Evolutionary conservation across 2,329 filamentous ascomycete genomes (phyloP), one percentile per base, ranked within the genome.

Genomic region (Hypomyces rosellus): DNA sequence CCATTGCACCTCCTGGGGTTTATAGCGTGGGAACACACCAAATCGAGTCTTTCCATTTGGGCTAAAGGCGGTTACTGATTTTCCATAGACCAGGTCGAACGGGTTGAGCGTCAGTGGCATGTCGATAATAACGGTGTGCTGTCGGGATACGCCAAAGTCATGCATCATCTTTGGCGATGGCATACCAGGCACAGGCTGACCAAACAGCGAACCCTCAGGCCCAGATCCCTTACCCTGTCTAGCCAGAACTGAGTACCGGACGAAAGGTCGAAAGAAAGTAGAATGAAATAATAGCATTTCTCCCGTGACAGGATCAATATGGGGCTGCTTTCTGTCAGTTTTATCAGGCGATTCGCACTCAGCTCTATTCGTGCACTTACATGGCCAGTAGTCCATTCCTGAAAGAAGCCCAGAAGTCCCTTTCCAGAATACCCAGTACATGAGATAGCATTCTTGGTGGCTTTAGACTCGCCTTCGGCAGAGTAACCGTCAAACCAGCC

Each of bases 131-230:
- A 88, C 68, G 0, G 84, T 86, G 58, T 86, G 75, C 5, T 61
- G 64, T 5, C 68, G 72, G 2, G 84, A 85, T 1, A 84, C 84
- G 13, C 85, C 85, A 64, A 88, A 88, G 62, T 88, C 85, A 60
- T 88, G 85, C 83, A 88, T 88, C 76, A 88, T 84, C 61, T 84
- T 86, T 2, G 83, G 79, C 1, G 78, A 78, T 4, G 71, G 69
- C 22, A 88, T 72, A 0, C 84, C 83, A 0, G 82, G 77, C 0
- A 88, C 73, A 0, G 81, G 70, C 6, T 72, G 66, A 55, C 81
- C 80, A 50, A 85, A 67, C 12, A 51, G 48, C 3, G 67, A 44
- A 71, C 57, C 45, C 58, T 65, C 34, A 20, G 16, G 8, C 50
- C 51, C 5, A 56, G 57, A 2, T 55, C 48, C 20, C 64, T 57